Evolutionary conservation across 2,329 filamentous ascomycete genomes (phyloP), one percentile per base, ranked within the genome.

Genomic region (Plenodomus tracheiphilus): DNA sequence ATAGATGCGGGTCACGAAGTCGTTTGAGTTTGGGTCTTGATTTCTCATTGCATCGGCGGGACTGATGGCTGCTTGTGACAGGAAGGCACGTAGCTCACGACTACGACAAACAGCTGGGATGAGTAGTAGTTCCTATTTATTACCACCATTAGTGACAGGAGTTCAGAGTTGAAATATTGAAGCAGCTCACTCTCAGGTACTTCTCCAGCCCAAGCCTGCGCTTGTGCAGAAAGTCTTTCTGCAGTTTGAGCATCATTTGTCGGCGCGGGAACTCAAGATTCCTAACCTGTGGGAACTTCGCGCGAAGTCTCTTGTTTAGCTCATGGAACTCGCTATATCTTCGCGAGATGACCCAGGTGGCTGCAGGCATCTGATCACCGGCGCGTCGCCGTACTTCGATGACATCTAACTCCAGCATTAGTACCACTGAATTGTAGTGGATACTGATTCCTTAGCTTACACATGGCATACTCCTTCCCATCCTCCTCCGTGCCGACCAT

Each of bases 271-370:
- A 97, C 61, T 97, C 93, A 2, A 99, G 81, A 58, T 90, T 85
- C 41, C 92, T 85, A 15, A 97, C 91, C 15, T 90, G 92, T 0
- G 91, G 86, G 64, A 97, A 99, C 53, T 88, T 85, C 34, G 86
- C 82, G 44, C 94, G 86, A 20, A 99, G 80, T 46, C 87, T 88
- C 68, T 97, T 94, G 68, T 99, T 91, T 16, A 99, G 83, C 56
- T 97, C 92, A 63, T 96, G 91, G 64, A 99, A 99, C 72, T 97
- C 93, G 75, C 91, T 96, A 69, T 99, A 99, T 58, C 94, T 84
- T 47, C 93, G 84, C n/a, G 90, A 89, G 37, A 99, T 85, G 13
- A 87, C 85, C 94, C 94, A 99, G 2, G 89, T 89, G 0, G 93
- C 93, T n/a, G 93, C 91, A 3, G 92, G 89, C 88, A 97, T 96